Evolutionary conservation across 2,329 filamentous ascomycete species (phyloP), one percentile per base, ranked within the genome.

Genomic region (Cladobotryum mycophilum): DNA sequence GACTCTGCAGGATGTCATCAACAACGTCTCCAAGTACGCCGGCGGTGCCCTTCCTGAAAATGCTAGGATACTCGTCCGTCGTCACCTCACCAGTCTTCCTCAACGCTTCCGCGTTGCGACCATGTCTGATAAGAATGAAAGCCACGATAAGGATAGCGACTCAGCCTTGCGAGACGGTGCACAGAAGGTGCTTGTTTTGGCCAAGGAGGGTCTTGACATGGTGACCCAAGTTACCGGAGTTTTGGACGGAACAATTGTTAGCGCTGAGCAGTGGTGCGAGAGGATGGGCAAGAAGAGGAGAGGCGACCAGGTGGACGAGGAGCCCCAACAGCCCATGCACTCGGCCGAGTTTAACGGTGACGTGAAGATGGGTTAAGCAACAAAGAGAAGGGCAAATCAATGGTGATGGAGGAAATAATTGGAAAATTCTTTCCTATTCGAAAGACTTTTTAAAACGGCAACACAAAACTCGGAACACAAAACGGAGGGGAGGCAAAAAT

Each of bases 1-100:
- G 59, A 86, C 85, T 0, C 76, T 97, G 12, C 88, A 91, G 58
- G 82, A 85, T 48, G 88, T 91, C 30, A 88, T 95, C 37, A 82
- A 88, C 55, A 85, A 87, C 5, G 89, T 99, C 0, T 95, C 88
- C 50, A 89, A 85, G 58, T 95, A 96, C 60, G 88, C 91, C 0
- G 91, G 91, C n/a, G 89, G 89, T 37, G 89, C 91, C 1, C 74
- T 99, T 2, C 92, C 93, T 0, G 88, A 93, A 49, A 96, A 96
- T 58, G 92, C 92, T 0, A 78, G 86, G 34, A 78, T 85, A 20
- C 79, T 97, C 14, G 92, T 99, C 12, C 84, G 88, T 53, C 80
- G 84, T 12, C 90, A 96, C 64, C 77, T 97, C 5, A 87, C 88
- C 30, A 91, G 86, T 45, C 76, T 97, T 1, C 92, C 92, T 0